Conservation (phyloP, 805 yeast genomes). For the Starmerella etchellsii region DNA sequence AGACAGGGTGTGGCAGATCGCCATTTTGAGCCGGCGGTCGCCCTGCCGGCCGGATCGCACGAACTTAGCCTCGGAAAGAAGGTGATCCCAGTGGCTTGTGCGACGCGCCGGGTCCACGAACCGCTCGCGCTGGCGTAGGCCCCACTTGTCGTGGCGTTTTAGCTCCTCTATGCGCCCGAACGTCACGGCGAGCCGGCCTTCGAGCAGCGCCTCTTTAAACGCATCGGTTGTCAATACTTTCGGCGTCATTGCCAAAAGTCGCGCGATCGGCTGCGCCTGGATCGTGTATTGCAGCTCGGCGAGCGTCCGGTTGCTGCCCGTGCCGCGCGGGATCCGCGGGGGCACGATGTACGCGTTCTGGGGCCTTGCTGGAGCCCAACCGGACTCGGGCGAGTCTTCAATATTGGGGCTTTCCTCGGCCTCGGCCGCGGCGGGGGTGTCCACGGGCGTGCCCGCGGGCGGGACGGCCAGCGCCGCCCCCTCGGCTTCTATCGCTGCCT, state of each 20-base stretch:
- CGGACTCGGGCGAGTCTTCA: not conserved
- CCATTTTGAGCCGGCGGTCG: constrained; percentile 52
- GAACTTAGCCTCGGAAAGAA: constrained; percentile 74
- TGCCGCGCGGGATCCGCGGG: constrained; percentile 27
- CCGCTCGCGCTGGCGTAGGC: constrained; percentile 68
- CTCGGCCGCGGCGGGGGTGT: not conserved
- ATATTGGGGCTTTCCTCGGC: not conserved
- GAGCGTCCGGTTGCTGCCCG: constrained; percentile 33
- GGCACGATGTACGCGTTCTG: constrained; percentile 24
- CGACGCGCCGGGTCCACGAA: constrained; percentile 50
- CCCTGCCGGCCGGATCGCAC: constrained; percentile 67
- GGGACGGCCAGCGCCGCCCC: not conserved
- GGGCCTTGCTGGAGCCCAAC: not conserved
- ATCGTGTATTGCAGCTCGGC: constrained; percentile 80
- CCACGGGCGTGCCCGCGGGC: not conserved
- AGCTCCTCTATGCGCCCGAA: constrained; percentile 86
- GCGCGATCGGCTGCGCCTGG: constrained; percentile 75
- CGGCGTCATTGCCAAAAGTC: constrained; percentile 70
- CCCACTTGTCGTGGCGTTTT: constrained; percentile 79
- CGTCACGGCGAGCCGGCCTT: constrained; percentile 81
- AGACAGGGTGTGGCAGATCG: constrained; percentile 57
- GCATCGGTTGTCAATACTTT: constrained; percentile 75
- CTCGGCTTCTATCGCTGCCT: not conserved
- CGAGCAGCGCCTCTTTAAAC: constrained; percentile 72
- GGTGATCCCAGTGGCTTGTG: constrained; percentile 54